phyloP scores from a whole-genome alignment of 257 asterid genomes.

The Knoxia roxburghii region DNA sequence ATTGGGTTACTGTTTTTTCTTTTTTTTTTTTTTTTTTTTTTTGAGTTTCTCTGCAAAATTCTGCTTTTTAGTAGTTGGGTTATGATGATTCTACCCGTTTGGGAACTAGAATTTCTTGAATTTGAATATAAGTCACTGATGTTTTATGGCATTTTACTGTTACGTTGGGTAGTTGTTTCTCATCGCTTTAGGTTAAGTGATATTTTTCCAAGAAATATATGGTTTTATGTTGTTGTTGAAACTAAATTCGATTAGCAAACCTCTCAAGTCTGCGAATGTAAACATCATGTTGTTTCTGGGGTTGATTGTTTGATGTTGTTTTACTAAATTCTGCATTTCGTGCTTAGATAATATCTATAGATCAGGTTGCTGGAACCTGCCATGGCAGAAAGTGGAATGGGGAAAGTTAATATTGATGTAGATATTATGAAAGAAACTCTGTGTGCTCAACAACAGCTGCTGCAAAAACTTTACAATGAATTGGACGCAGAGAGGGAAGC shows the following conservation, averaged over 20 bases:
- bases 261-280: neutral
- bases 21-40: neutral
- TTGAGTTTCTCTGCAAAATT: neutral
- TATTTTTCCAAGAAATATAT: neutral
- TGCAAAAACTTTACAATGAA: constrained; percentile 71
- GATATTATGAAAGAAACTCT: constrained; percentile 58
- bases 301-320: neutral
- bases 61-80: neutral
- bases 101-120: constrained; percentile 1
- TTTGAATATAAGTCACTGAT: neutral
- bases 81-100: neutral
- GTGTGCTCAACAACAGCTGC: constrained; percentile 65
- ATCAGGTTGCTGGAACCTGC: neutral
- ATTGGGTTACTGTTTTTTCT: neutral
- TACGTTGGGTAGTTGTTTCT: neutral
- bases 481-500: constrained; percentile 91
- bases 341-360: neutral
- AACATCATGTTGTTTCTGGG: neutral
- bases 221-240: neutral
- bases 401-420: constrained; percentile 38
- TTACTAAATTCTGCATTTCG: neutral
- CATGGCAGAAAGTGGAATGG: constrained; percentile 44
- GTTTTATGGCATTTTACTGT: neutral
- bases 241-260: neutral
- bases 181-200: neutral